Evolutionary conservation across 2,329 filamentous ascomycete species (phyloP).

Genomic region (Epichloe aotearoae): DNA sequence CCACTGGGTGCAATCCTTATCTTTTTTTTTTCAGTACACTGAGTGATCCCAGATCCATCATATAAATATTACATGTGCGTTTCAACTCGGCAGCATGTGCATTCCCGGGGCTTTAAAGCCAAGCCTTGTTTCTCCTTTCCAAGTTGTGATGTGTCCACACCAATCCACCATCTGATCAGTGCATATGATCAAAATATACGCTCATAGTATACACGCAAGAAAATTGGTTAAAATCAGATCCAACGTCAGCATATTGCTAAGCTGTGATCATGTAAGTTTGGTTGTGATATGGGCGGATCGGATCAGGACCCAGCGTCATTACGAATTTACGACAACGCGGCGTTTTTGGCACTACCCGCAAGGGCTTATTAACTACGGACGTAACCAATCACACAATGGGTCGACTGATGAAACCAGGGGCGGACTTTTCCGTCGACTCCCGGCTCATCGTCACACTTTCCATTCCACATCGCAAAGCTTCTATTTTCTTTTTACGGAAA

Average conservation of each 20-base stretch:
- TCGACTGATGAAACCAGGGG: conserved; percentile 1
- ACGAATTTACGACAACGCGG: not conserved
- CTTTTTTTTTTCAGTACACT: not conserved
- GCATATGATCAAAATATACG: too few relatives aligned
- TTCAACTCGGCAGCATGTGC: too few relatives aligned
- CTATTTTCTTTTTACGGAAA: conserved; percentile 1
- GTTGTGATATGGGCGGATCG: not conserved
- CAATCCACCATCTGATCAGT: too few relatives aligned
- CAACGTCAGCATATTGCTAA: too few relatives aligned
- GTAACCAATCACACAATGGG: conserved; percentile 6
- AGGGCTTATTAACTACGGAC: not conserved
- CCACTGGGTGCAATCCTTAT: not conserved
- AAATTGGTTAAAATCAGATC: too few relatives aligned
- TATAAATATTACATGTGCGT: not conserved
- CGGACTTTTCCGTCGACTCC: conserved; percentile 7
- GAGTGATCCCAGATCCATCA: not conserved
- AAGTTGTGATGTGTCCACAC: too few relatives aligned
- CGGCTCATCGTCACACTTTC: conserved; percentile 1
- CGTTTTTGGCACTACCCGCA: conserved; percentile 4
- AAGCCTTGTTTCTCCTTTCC: not conserved
- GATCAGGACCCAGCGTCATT: too few relatives aligned
- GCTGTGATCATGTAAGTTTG: not conserved
- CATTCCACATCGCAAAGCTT: not conserved
- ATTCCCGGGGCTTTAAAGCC: too few relatives aligned
- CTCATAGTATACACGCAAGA: too few relatives aligned